Conservation (phyloP, 2,329 filamentous ascomycete genomes). For the Fusarium sp. region DNA sequence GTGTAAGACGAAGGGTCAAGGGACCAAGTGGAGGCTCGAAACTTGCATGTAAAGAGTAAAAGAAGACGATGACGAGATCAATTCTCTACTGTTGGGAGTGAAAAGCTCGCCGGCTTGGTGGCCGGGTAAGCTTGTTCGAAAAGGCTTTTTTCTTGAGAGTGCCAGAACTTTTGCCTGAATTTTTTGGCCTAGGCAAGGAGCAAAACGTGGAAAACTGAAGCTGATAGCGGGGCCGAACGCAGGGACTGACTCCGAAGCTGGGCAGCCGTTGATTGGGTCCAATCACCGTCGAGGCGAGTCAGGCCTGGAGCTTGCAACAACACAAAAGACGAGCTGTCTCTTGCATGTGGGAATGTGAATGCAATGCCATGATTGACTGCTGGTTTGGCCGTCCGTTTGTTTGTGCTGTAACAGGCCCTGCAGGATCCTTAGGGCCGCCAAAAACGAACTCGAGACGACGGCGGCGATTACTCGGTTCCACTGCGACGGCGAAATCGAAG, state of each 20-base stretch:
- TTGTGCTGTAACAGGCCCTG: conserved; percentile 20
- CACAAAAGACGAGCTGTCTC: conserved; percentile 29
- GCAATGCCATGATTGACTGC: conserved; percentile 22
- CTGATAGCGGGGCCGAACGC: conserved; percentile 47
- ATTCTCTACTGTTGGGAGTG: conserved; percentile 43
- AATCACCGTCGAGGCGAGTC: conserved; percentile 48
- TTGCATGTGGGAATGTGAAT: conserved; percentile 48
- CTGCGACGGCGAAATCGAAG: conserved; percentile 33
- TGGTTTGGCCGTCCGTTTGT: neutral
- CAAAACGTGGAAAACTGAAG: conserved; percentile 38
- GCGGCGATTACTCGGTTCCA: conserved; percentile 44
- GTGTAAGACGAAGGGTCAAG: conserved; percentile 37
- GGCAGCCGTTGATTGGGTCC: conserved; percentile 35
- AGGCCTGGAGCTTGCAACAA: conserved; percentile 43
- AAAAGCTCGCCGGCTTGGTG: conserved; percentile 42
- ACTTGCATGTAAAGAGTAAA: conserved; percentile 31
- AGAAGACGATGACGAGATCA: conserved; percentile 49
- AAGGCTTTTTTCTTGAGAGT: conserved; percentile 23
- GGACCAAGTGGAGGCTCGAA: conserved; percentile 39
- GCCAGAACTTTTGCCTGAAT: conserved; percentile 35
- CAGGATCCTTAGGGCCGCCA: conserved; percentile 20
- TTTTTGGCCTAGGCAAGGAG: conserved; percentile 27
- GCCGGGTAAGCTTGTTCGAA: conserved; percentile 46
- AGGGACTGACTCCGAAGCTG: conserved; percentile 44
- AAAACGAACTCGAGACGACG: conserved; percentile 36